Evolutionary conservation across 1,139 yeast genomes (phyloP).

Genomic region (Nakaseomyces delphensis): DNA sequence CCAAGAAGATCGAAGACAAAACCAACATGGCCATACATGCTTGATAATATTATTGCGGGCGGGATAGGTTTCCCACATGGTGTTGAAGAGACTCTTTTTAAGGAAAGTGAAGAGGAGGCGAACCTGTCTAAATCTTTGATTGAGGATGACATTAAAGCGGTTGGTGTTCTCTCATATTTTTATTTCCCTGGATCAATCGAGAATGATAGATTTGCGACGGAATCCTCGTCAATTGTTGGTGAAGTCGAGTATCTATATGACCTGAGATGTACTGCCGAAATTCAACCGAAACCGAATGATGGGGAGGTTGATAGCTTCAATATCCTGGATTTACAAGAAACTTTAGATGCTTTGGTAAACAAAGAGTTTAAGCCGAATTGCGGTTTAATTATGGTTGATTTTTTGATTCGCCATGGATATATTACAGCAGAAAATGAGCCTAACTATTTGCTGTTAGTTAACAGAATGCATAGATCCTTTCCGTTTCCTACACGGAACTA

Average conservation of each 20-base stretch:
- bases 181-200: slow-evolving; percentile 33
- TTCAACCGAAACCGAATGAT: slow-evolving; percentile 66
- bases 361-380: slow-evolving; percentile 85
- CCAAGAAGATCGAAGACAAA: slow-evolving; percentile 72
- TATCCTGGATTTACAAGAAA: slow-evolving; percentile 53
- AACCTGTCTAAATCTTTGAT: slow-evolving; percentile 56
- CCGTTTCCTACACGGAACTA: slow-evolving; percentile 52
- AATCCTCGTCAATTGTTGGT: slow-evolving; percentile 63
- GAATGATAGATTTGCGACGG: slow-evolving; percentile 30
- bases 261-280: slow-evolving; percentile 43
- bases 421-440: slow-evolving; percentile 55
- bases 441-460: slow-evolving; percentile 48
- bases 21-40: slow-evolving; percentile 81
- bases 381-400: slow-evolving; percentile 71
- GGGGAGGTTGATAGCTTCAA: slow-evolving; percentile 75
- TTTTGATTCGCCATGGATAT: slow-evolving; percentile 72
- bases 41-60: slow-evolving; percentile 93
- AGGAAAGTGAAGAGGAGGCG: slow-evolving; percentile 89
- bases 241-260: slow-evolving; percentile 82
- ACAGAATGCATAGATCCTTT: slow-evolving; percentile 55
- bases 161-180: slow-evolving; percentile 66
- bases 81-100: slow-evolving; percentile 63
- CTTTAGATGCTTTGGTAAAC: slow-evolving; percentile 38
- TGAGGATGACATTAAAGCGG: slow-evolving; percentile 36
- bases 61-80: slow-evolving; percentile 83